Percentiles rank a stretch among this genome's conserved stretches.
phyloP scores from a whole-genome alignment of 2,329 filamentous ascomycete genomes.

The Microcyclospora pomicola region DNA sequence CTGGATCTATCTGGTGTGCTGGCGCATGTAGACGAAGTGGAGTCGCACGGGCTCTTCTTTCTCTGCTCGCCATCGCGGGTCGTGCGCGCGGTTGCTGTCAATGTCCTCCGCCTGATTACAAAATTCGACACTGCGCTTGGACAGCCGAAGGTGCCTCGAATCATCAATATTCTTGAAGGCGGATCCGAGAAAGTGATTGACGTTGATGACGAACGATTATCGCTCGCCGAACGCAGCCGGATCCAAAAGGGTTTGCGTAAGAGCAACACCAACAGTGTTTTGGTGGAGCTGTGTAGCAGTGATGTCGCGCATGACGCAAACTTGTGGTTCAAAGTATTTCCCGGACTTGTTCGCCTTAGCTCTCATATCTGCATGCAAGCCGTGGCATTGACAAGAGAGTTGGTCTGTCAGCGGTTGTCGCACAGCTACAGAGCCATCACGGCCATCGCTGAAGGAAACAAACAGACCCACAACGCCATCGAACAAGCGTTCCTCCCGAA shows the following conservation, averaged over 20 bases:
- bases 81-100: constrained; percentile 82
- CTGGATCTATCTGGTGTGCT: constrained; percentile 78
- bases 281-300: constrained; percentile 90
- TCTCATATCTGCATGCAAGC: constrained; percentile 86
- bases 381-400: constrained; percentile 76
- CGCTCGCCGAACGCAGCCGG: constrained; percentile 81
- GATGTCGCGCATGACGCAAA: constrained; percentile 90
- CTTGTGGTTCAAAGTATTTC: constrained; percentile 96
- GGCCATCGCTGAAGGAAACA: constrained; percentile 55
- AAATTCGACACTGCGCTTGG: constrained; percentile 86
- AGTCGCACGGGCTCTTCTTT: constrained; percentile 94
- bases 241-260: constrained; percentile 81
- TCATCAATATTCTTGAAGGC: constrained; percentile 85
- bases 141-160: constrained; percentile 52
- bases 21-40: constrained; percentile 90
- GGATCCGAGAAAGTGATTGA: constrained; percentile 81
- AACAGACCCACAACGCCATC: constrained; percentile 41
- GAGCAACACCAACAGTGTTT: constrained; percentile 66
- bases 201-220: constrained; percentile 80
- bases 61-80: constrained; percentile 87
- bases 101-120: constrained; percentile 76
- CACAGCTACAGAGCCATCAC: constrained; percentile 85
- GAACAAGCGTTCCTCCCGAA: constrained; percentile 37
- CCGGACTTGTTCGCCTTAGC: constrained; percentile 80
- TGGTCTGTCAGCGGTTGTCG: constrained; percentile 80